Base-by-base conservation (phyloP, 495 filamentous ascomycete species). In the Penicillium tannophilum region DNA sequence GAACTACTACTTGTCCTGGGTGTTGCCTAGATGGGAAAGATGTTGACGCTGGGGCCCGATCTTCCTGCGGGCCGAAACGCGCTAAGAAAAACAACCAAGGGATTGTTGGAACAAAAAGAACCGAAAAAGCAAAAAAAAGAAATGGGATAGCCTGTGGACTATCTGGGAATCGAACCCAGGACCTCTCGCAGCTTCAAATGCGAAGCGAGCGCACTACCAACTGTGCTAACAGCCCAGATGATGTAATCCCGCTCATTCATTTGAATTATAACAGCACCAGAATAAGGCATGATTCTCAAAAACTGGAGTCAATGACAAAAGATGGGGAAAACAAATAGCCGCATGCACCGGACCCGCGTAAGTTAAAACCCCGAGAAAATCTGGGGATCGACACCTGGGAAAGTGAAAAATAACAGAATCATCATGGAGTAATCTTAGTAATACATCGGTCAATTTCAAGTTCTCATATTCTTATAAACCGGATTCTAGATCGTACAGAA, bases 151-250 rank as follows among this genome's bases (percentile, higher is more conserved):
- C 33, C 9, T 36, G 12, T 36, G 33, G 33, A 14, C 33, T 14
- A 36, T 36, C 33, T 36, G 65, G 62, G 63, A 67, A 67, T 67
- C 54, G 62, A 67, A 64, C 63, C 65, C 65, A 43, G 52, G 65
- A 64, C 59, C 62, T 67, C 53, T 31, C 65, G 53, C 48, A 47
- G n/a, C n/a, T 10, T 19, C 17, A 44, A 9, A 64, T 64, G 64
- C 64, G 62, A 67, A 67, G 52, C 55, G 61, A 36, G 55, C 64
- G 58, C 53, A 46, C 47, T 67, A 67, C 64, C 64, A 42, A 28
- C 64, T 67, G 52, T 50, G 55, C 64, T 54, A 67, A 62, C 58
- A 64, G 62, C 64, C 61, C 64, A 52, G 42, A 46, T 59, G 47
- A 45, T 46, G 53, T 55, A 55, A 51, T 48, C 43, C 23, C 53